These are phyloP conservation scores for Solanum arcanum DNA, from an alignment of 257 asterid species.

Conservation along the genomic window DNA sequence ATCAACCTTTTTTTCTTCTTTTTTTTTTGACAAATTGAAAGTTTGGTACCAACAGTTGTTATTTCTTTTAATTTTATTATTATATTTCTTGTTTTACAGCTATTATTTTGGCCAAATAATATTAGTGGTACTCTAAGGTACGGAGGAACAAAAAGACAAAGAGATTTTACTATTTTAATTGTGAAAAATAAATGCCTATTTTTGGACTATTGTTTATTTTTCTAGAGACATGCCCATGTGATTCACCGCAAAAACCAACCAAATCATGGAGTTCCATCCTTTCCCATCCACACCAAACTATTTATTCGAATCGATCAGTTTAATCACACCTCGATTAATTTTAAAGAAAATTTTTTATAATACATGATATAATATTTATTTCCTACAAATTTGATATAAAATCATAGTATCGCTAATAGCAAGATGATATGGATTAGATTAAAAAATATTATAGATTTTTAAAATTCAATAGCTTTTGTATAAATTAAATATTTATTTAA, in stretches of 20 bases:
- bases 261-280: constrained; percentile 27
- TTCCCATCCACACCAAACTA: neutral
- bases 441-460: neutral
- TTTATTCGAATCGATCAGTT: accelerated
- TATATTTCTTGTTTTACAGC: neutral
- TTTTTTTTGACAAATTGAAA: neutral
- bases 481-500: no score
- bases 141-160: neutral
- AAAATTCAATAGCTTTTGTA: neutral
- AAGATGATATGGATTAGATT: neutral
- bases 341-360: accelerated
- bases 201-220: constrained; percentile 10
- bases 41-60: neutral
- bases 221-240: constrained; percentile 47
- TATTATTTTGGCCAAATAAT: neutral
- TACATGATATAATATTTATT: neutral
- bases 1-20: neutral
- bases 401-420: neutral
- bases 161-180: neutral
- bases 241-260: neutral
- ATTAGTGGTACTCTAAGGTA: neutral
- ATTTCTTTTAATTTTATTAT: neutral
- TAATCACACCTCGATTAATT: neutral
- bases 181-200: neutral
- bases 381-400: neutral